Evolutionary conservation across 2,329 filamentous ascomycete genomes (phyloP).

Genomic region (Hawksworthiomyces lignivorus): DNA sequence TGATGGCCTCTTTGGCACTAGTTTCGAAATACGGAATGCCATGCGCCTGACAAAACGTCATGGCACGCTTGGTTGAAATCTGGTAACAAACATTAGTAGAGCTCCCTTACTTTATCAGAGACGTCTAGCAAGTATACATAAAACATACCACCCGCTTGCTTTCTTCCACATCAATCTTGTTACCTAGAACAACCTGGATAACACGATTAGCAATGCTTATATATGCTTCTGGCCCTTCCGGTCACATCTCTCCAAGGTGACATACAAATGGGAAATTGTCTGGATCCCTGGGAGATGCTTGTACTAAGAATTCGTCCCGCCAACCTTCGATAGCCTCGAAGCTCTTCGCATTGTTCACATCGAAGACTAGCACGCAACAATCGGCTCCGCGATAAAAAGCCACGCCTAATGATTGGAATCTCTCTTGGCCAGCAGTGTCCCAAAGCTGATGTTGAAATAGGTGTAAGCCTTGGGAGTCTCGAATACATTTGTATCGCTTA

Average conservation of each 20-base stretch:
- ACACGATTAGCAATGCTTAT: slow-evolving; percentile 1
- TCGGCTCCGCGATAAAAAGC: slow-evolving; percentile 97
- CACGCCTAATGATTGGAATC: slow-evolving; percentile 93
- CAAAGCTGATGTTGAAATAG: slow-evolving; percentile 80
- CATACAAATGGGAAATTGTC: slow-evolving; percentile 96
- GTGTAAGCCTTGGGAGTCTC: no score
- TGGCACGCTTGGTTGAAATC: slow-evolving; percentile 92
- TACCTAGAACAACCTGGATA: slow-evolving; percentile 78
- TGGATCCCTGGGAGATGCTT: slow-evolving; percentile 91
- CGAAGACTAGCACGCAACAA: slow-evolving; percentile 95
- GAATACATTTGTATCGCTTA: no score
- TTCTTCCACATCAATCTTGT: slow-evolving; percentile 98
- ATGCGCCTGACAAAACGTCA: slow-evolving; percentile 96
- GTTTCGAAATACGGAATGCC: slow-evolving; percentile 99
- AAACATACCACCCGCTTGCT: slow-evolving; percentile 83
- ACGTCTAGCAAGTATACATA: no score
- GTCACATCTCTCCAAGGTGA: slow-evolving; percentile 13
- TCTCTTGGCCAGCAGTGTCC: slow-evolving; percentile 96
- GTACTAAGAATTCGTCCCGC: slow-evolving; percentile 96
- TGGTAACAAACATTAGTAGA: slow-evolving; percentile 23
- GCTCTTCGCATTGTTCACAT: slow-evolving; percentile 98
- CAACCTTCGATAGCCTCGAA: slow-evolving; percentile 98
- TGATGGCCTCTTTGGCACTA: slow-evolving; percentile 96
- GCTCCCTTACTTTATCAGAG: no score
- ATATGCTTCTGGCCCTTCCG: no score